These are phyloP conservation scores for Crithidia expoeki DNA, from an alignment of 208 protist species.

Conservation along the genomic window DNA sequence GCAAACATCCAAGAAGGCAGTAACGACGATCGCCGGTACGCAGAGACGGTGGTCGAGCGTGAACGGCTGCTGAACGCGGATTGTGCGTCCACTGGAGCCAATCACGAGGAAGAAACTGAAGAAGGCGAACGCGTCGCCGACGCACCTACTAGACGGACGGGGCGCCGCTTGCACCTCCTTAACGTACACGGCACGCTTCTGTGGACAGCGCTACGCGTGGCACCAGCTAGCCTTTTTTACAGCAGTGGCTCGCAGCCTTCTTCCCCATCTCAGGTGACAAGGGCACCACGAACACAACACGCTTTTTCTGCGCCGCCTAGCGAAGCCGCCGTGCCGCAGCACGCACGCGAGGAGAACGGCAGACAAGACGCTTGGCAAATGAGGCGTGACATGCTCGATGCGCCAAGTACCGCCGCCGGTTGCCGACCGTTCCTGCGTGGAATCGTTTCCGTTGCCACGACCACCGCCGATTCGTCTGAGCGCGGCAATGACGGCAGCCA, in stretches of 20 bases:
- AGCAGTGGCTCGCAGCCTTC: neutral
- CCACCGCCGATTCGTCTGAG: conserved; percentile 12
- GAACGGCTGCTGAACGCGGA: neutral
- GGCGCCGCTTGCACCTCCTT: conserved; percentile 1
- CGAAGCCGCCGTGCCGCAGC: neutral
- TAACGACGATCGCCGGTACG: neutral
- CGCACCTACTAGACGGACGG: neutral
- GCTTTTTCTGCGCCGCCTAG: neutral
- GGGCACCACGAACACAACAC: neutral
- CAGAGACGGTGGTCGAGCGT: neutral
- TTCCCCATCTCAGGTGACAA: neutral
- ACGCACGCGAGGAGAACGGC: neutral
- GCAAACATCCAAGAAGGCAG: neutral
- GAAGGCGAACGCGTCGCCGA: neutral
- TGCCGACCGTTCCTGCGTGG: neutral
- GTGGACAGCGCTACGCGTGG: conserved; percentile 5
- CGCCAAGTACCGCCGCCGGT: neutral
- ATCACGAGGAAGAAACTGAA: neutral
- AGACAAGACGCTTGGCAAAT: neutral
- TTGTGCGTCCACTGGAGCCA: neutral
- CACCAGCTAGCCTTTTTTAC: conserved; percentile 3
- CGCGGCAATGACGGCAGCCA: conserved; percentile 5
- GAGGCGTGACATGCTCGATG: neutral
- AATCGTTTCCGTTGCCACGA: conserved; percentile 1
- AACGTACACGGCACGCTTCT: conserved; percentile 15